Percentiles rank a stretch among this genome's conserved stretches.
These are phyloP conservation scores for Haemoproteus tartakovskyi DNA, from an alignment of 169 alveolate genomes.

Conservation along the genomic window DNA sequence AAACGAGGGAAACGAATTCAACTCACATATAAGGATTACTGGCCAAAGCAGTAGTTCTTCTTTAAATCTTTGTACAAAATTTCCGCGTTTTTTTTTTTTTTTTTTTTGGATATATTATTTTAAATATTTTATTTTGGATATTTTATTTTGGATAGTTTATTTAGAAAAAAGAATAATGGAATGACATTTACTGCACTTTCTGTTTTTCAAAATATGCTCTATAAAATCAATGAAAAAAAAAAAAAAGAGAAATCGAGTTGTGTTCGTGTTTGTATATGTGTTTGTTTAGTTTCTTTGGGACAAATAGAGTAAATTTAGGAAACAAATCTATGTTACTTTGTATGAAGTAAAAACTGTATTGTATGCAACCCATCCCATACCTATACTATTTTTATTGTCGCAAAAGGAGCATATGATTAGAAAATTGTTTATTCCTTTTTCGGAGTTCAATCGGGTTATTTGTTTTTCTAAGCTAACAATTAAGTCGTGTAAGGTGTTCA, in stretches of 20 bases:
- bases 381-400: conserved; percentile 37
- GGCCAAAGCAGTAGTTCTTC: conserved; percentile 77
- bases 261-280: not conserved
- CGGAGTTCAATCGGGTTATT: conserved; percentile 25
- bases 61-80: too few species aligned
- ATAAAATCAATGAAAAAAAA: not conserved
- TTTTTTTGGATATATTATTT: not conserved
- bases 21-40: conserved; percentile 75
- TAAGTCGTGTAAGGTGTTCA: conserved; percentile 55
- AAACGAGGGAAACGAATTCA: conserved; percentile 79
- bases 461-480: conserved; percentile 54
- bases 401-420: conserved; percentile 43
- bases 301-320: not conserved
- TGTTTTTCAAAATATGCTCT: conserved; percentile 31
- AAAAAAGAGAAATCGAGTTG: not conserved
- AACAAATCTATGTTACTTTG: too few species aligned
- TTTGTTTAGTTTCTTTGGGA: not conserved
- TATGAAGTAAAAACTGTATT: too few species aligned
- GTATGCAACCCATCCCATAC: not conserved
- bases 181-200: conserved; percentile 30
- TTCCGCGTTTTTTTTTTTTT: not conserved
- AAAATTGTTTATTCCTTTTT: conserved; percentile 26
- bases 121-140: conserved; percentile 1
- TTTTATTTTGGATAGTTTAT: conserved; percentile 3
- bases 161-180: conserved; percentile 37